Conservation (phyloP, 495 filamentous ascomycete genomes). For the Hamigera avellanea region DNA sequence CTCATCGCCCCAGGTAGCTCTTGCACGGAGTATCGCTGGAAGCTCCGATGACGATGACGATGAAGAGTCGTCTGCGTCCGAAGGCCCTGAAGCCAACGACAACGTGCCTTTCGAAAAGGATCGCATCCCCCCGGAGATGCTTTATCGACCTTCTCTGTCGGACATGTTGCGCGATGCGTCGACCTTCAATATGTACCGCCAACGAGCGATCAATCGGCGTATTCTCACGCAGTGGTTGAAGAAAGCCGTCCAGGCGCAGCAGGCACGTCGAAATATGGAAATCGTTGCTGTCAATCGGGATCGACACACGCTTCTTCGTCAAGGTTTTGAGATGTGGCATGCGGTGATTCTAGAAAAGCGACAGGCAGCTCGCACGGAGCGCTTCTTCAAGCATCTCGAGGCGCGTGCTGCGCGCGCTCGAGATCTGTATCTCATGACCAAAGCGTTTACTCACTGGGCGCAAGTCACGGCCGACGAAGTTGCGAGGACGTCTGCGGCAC, state of each 20-base stretch:
- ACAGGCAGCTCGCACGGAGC: conserved; percentile 38
- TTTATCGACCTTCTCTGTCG: conserved; percentile 42
- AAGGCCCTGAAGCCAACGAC: conserved; percentile 13
- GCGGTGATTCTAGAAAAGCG: conserved; percentile 34
- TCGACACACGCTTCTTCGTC: conserved; percentile 37
- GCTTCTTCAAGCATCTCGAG: conserved; percentile 52
- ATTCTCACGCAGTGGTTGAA: conserved; percentile 44
- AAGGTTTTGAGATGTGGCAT: conserved; percentile 49
- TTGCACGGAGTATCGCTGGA: conserved; percentile 14
- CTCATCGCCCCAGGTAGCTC: conserved; percentile 8
- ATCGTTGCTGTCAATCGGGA: conserved; percentile 40
- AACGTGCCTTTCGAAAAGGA: conserved; percentile 18
- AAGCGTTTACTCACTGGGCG: conserved; percentile 67
- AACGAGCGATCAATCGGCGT: conserved; percentile 33
- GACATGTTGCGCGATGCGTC: conserved; percentile 48
- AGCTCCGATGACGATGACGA: conserved; percentile 14
- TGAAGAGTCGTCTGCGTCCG: conserved; percentile 13
- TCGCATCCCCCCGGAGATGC: conserved; percentile 23
- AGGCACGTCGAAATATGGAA: conserved; percentile 35
- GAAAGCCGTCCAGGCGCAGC: conserved; percentile 31
- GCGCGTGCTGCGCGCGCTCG: conserved; percentile 48
- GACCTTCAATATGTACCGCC: conserved; percentile 43
- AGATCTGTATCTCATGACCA: conserved; percentile 54
- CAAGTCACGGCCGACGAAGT: conserved; percentile 48
- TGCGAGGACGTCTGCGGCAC: conserved; percentile 45